Conservation (phyloP, 768 basidiomycete species). For the Agrocybe praecox region DNA sequence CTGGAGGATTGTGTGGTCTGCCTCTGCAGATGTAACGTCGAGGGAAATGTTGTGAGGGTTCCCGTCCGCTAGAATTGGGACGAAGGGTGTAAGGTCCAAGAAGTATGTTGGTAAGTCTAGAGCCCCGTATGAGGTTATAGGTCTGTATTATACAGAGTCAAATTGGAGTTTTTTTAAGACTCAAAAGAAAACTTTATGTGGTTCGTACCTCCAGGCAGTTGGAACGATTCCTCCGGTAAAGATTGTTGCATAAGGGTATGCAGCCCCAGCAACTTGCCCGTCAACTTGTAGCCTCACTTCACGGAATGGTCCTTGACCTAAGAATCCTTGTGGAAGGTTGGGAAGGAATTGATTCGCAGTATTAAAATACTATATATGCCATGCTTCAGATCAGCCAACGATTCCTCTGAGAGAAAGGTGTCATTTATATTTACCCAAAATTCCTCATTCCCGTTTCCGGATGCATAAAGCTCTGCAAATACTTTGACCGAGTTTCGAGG, state of each 20-base stretch:
- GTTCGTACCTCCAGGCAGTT: slow-evolving; percentile 62
- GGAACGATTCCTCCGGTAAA: slow-evolving; percentile 81
- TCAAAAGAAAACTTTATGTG: neutral
- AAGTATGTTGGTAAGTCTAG: slow-evolving; percentile 79
- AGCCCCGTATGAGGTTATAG: slow-evolving; percentile 77
- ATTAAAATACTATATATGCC: slow-evolving; percentile 61
- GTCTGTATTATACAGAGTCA: slow-evolving; percentile 35
- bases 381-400: neutral
- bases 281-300: slow-evolving; percentile 52
- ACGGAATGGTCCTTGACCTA: slow-evolving; percentile 51
- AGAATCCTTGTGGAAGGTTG: slow-evolving; percentile 49
- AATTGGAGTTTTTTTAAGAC: neutral
- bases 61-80: slow-evolving; percentile 68
- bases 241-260: slow-evolving; percentile 58
- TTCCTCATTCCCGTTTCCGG: slow-evolving; percentile 59
- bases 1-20: slow-evolving; percentile 61
- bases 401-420: no score
- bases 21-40: slow-evolving; percentile 73
- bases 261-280: slow-evolving; percentile 46
- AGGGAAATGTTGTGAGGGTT: slow-evolving; percentile 71
- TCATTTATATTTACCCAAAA: slow-evolving; percentile 88
- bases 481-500: slow-evolving; percentile 70
- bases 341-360: slow-evolving; percentile 59
- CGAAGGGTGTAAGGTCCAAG: slow-evolving; percentile 77
- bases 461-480: slow-evolving; percentile 74